These are phyloP conservation scores for Podaxis sp. DNA, from an alignment of 768 basidiomycete genomes.

Conservation along the genomic window DNA sequence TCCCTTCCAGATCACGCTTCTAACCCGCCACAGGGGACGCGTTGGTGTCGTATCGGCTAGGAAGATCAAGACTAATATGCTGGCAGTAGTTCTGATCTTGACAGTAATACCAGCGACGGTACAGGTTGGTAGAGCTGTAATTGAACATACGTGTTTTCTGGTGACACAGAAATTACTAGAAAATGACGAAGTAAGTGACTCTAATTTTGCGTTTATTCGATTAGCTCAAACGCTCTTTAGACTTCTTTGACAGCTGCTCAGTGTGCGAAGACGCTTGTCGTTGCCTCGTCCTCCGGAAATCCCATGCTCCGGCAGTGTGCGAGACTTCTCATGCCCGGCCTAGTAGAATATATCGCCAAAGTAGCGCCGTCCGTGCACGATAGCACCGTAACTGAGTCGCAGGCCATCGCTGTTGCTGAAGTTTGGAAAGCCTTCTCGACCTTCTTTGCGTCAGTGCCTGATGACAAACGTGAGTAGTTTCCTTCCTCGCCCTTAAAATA, in stretches of 20 bases:
- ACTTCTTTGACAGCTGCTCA: slow-evolving; percentile 83
- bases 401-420: slow-evolving; percentile 67
- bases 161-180: slow-evolving; percentile 80
- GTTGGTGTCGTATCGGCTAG: slow-evolving; percentile 70
- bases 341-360: slow-evolving; percentile 79
- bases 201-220: background rate
- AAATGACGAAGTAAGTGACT: slow-evolving; percentile 54
- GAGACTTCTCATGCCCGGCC: slow-evolving; percentile 69
- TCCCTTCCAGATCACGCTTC: background rate
- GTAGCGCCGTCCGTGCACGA: slow-evolving; percentile 63
- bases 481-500: background rate
- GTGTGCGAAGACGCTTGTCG: slow-evolving; percentile 81
- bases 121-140: slow-evolving; percentile 65
- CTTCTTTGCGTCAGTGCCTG: slow-evolving; percentile 54
- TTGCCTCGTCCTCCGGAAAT: slow-evolving; percentile 67
- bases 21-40: slow-evolving; percentile 57
- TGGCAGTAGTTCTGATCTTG: slow-evolving; percentile 82
- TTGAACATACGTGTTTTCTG: slow-evolving; percentile 84
- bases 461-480: slow-evolving; percentile 57
- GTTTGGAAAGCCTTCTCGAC: slow-evolving; percentile 78
- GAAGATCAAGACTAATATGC: slow-evolving; percentile 88
- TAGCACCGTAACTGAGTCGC: slow-evolving; percentile 50
- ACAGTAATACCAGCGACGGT: slow-evolving; percentile 71
- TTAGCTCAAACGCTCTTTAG: slow-evolving; percentile 33
- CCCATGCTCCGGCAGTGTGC: slow-evolving; percentile 69